Conservation (phyloP, 2,329 filamentous ascomycete species). For the Albifimbria verrucaria region DNA sequence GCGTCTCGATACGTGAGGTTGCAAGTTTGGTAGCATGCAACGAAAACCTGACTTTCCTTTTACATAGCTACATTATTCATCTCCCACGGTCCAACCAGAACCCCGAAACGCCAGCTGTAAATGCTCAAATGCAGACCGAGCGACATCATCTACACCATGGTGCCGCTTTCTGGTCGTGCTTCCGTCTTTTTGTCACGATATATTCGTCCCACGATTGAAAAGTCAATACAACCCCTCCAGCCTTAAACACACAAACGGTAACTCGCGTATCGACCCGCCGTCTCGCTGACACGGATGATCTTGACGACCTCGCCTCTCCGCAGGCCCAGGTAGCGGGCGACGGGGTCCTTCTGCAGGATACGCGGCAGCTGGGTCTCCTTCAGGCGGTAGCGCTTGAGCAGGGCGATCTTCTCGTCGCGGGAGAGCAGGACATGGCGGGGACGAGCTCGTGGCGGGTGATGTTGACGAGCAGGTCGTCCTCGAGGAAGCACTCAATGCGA, state of each 20-base stretch:
- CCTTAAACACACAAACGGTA: conserved; percentile 68
- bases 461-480: conserved; percentile 94
- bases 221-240: no score
- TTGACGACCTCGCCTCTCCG: conserved; percentile 94
- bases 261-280: conserved; percentile 92
- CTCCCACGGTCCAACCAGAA: not conserved
- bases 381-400: conserved; percentile 86
- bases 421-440: conserved; percentile 86
- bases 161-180: not conserved
- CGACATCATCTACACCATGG: not conserved
- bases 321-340: conserved; percentile 87
- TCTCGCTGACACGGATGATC: conserved; percentile 95
- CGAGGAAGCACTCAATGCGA: conserved; percentile 90
- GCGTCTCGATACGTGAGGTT: no score
- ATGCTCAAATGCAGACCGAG: not conserved
- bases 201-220: conserved; percentile 10
- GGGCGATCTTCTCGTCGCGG: conserved; percentile 79
- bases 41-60: not conserved
- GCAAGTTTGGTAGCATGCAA: not conserved
- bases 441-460: conserved; percentile 98
- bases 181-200: conserved; percentile 1
- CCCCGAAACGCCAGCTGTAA: not conserved
- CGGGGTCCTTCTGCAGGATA: conserved; percentile 87
- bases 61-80: not conserved
- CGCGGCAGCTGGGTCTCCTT: conserved; percentile 97